Base-by-base conservation (phyloP, 2,329 filamentous ascomycete genomes). In the Fonsecaea erecta region DNA sequence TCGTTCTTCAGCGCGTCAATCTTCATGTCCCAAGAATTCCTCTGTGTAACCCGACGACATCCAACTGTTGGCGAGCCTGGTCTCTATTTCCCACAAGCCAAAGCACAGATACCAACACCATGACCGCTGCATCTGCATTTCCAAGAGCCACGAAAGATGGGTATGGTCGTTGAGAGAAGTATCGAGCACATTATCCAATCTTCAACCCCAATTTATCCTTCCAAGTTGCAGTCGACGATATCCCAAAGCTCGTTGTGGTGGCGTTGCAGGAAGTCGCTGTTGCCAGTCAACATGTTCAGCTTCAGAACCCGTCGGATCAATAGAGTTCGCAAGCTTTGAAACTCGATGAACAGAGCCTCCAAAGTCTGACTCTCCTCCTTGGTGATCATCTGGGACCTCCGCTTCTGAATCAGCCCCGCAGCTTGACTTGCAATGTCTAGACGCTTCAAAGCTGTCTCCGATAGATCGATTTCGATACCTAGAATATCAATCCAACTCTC, bases 171-270 rank as follows among this genome's bases (percentile, higher is more conserved):
- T 3, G 16, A 21, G 40, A 18, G 8, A 24, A 48, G 18, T 6
- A 7, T 4, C 2, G 9, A 11, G 9, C 24, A 8, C 43, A 4
- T 21, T 4, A 48, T 48, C 43, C 7, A 24, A 24, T 18, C 9
- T 48, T 24, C 43, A 48, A 18, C 43, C n/a, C 18, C 37, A n/a
- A 4, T 40, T 60, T 43, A 60, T 8, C 32, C 43, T 21, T 52
- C 48, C 57, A 52, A 51, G n/a, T 32, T 18, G 30, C 21, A 8
- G 11, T 40, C 57, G 6, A 63, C 54, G 30, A 63, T 32, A 32
- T 63, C 61, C 61, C 61, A 63, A 46, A 63, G 54, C 61, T 63
- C 61, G 46, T 58, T 52, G 12, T 24, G 26, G 30, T 63, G 61
- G 28, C 61, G 30, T n/a, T 52, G 24, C 14, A 59, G 26, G 30